These are phyloP conservation scores for Tetraselmis striata DNA, from an alignment of 139 green algal genomes.

Conservation along the genomic window DNA sequence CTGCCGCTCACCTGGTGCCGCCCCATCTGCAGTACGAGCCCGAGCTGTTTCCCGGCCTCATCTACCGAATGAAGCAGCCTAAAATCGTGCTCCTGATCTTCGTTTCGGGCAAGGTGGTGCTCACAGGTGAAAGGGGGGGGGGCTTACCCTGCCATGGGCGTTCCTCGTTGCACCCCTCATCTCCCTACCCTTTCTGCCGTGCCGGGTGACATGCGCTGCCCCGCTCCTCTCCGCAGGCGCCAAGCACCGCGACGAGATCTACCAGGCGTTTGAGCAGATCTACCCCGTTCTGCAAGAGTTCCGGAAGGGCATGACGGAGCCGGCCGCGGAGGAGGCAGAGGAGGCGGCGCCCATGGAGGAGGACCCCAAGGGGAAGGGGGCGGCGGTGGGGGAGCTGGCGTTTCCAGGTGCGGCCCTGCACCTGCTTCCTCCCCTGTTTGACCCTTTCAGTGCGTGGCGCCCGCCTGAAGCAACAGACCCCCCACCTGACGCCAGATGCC, in stretches of 20 bases:
- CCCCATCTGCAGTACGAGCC: slow-evolving; percentile 82
- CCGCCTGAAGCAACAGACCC: too few species aligned
- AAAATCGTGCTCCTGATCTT: slow-evolving; percentile 99
- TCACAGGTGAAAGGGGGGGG: slow-evolving; percentile 56
- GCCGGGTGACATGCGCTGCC: neutral
- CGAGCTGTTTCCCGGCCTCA: slow-evolving; percentile 97
- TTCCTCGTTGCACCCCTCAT: too few species aligned
- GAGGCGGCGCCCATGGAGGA: neutral
- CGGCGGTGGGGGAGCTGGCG: too few species aligned
- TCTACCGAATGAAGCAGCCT: slow-evolving; percentile 96
- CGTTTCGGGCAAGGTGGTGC: slow-evolving; percentile 92
- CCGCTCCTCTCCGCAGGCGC: slow-evolving; percentile 40
- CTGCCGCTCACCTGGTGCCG: neutral
- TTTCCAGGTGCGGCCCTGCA: too few species aligned
- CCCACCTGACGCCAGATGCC: too few species aligned
- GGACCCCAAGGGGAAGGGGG: neutral
- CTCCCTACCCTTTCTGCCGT: too few species aligned
- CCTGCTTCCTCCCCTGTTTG: too few species aligned
- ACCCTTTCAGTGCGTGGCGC: too few species aligned
- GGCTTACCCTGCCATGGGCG: too few species aligned
- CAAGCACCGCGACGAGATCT: slow-evolving; percentile 93
- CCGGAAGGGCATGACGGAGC: slow-evolving; percentile 53
- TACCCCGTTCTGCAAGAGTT: slow-evolving; percentile 92
- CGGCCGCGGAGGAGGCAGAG: neutral
- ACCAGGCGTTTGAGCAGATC: slow-evolving; percentile 96